Evolutionary conservation across 768 basidiomycete genomes (phyloP), one percentile per base, ranked within the genome.

Genomic region (Peribolospora kevripleyi): DNA sequence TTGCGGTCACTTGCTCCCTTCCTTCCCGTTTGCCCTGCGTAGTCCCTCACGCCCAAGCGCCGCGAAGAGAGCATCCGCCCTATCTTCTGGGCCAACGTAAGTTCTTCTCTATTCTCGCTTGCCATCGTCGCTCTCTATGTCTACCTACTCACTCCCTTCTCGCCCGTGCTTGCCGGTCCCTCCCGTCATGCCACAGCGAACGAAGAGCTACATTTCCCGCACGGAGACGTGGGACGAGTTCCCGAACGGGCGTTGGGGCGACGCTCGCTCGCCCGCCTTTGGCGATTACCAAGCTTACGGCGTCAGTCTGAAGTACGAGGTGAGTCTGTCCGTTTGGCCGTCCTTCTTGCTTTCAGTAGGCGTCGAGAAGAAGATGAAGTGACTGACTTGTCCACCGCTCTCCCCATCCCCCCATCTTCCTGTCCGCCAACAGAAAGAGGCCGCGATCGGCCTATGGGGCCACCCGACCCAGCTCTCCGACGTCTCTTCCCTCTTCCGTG

Each of bases 171-270:
- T 25, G 25, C 25, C 25, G 25, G 25, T 25, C 25, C 25, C 25
- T 25, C 25, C 25, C 25, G 25, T 25, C 25, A 25, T 25, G 25
- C 25, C 25, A 25, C 25, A 25, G 25, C 25, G 25, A 25, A 25
- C 25, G 25, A 25, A 25, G 25, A 25, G 25, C 25, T 25, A 25
- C 1, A 25, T 25, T 25, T 25, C 25, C 25, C 25, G 25, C 25
- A 25, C 25, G 25, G 25, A 25, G 25, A 36, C 38, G 45, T 48
- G 10, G 10, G 43, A 45, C 3, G 87, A 93, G 67, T 98, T 95
- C 68, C 93, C 93, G 46, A 98, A 98, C 67, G 93, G 93, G 58
- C 86, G 93, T 61, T 97, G 91, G 65, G 91, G 90, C 62, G 91
- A 93, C 70, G 80, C 88, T 10, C 79, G 93, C 8, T 86, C 83